These are phyloP conservation scores for Phytophthora sp. DNA, from an alignment of 352 stramenopile species.

Conservation along the genomic window DNA sequence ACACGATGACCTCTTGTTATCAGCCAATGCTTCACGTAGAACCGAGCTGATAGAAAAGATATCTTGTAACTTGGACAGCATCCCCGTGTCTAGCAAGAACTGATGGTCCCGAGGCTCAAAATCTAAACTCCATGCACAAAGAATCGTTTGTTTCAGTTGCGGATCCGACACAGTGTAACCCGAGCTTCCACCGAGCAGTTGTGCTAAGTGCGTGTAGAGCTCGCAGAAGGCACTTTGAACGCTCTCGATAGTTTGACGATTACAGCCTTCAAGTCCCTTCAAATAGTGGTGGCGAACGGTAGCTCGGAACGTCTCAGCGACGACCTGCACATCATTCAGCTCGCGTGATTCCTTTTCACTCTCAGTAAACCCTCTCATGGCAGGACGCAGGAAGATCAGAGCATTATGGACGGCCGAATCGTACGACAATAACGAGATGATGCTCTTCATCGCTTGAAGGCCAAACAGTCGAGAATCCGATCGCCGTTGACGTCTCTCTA, in stretches of 20 bases:
- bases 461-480: conserved; percentile 81
- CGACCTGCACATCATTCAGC: conserved; percentile 73
- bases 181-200: conserved; percentile 49
- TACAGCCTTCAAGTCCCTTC: conserved; percentile 87
- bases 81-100: conserved; percentile 79
- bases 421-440: conserved; percentile 76
- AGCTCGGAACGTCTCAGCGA: conserved; percentile 83
- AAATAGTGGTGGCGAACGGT: conserved; percentile 88
- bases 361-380: conserved; percentile 86
- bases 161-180: conserved; percentile 46
- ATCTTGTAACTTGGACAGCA: conserved; percentile 75
- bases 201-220: conserved; percentile 74
- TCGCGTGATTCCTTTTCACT: conserved; percentile 85
- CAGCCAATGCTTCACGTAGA: conserved; percentile 41
- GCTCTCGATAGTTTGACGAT: conserved; percentile 55
- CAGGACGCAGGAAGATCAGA: conserved; percentile 84
- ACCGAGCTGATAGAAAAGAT: conserved; percentile 78
- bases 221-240: conserved; percentile 77
- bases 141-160: conserved; percentile 78
- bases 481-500: conserved; percentile 76
- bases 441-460: conserved; percentile 81
- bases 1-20: conserved; percentile 19
- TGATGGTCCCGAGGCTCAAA: conserved; percentile 86
- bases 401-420: conserved; percentile 78
- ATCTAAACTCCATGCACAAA: conserved; percentile 84